Conservation (phyloP, 2,329 filamentous ascomycete genomes). For the Fusarium marasasianum region DNA sequence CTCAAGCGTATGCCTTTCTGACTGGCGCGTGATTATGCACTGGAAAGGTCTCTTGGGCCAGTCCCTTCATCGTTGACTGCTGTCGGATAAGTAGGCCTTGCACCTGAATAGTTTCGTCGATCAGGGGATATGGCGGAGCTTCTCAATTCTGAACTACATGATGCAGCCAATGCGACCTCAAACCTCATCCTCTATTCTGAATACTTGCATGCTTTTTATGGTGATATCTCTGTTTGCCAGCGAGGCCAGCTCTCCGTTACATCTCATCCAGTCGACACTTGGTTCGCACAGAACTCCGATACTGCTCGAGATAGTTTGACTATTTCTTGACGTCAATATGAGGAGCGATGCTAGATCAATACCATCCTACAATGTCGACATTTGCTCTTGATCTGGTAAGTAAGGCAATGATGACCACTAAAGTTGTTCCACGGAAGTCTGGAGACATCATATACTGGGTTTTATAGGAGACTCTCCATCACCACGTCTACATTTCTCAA, state of each 20-base stretch:
- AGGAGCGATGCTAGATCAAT: not conserved
- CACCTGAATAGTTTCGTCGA: not conserved
- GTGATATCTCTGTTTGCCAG: too few relatives aligned
- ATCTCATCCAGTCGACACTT: not conserved
- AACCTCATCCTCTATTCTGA: too few relatives aligned
- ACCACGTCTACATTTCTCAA: too few relatives aligned
- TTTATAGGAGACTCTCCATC: not conserved
- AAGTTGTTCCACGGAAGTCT: not conserved
- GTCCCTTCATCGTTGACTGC: not conserved
- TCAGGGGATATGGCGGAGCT: not conserved
- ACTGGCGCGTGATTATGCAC: too few relatives aligned
- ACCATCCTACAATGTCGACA: accelerated
- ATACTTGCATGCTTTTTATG: too few relatives aligned
- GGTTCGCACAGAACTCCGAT: accelerated
- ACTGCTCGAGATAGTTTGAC: too few relatives aligned
- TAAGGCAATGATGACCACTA: not conserved
- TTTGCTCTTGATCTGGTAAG: accelerated
- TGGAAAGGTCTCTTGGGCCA: not conserved
- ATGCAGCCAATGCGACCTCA: too few relatives aligned
- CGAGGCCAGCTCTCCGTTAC: too few relatives aligned
- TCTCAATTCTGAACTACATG: accelerated
- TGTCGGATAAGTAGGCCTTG: not conserved
- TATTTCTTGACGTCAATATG: not conserved
- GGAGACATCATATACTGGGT: accelerated
- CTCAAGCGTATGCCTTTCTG: too few relatives aligned